Evolutionary conservation across 2,329 filamentous ascomycete genomes (phyloP).

Genomic region (Paecilomyces formosus): DNA sequence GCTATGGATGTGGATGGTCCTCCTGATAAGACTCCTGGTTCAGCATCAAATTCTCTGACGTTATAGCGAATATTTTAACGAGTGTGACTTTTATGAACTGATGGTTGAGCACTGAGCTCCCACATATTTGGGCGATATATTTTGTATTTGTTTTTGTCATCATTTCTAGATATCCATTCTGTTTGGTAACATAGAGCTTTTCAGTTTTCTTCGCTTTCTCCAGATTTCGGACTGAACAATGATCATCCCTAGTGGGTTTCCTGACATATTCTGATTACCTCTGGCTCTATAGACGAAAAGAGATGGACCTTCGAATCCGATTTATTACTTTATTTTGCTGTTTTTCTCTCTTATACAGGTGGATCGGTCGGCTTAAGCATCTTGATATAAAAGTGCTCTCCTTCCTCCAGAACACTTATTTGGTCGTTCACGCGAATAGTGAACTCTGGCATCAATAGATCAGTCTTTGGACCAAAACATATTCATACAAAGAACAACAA

Average conservation of each 20-base stretch:
- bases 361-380: slow-evolving; percentile 26
- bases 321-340: not conserved
- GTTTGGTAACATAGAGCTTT: not conserved
- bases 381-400: slow-evolving; percentile 38
- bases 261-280: not conserved
- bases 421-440: slow-evolving; percentile 30
- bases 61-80: not conserved
- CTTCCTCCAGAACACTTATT: slow-evolving; percentile 33
- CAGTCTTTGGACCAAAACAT: not conserved
- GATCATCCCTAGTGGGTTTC: no score
- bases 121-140: not conserved
- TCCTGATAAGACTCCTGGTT: not conserved
- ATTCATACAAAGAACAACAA: not conserved
- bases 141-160: not conserved
- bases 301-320: not conserved
- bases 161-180: not conserved
- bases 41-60: not conserved
- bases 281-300: not conserved
- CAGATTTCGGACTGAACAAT: not conserved
- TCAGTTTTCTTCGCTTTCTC: not conserved
- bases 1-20: not conserved
- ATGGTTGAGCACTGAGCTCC: not conserved
- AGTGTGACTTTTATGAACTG: slow-evolving; percentile 1
- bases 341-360: not conserved
- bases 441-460: slow-evolving; percentile 18